Evolutionary conservation across 352 stramenopile species (phyloP).

Genomic region (Pythium aristosporum): DNA sequence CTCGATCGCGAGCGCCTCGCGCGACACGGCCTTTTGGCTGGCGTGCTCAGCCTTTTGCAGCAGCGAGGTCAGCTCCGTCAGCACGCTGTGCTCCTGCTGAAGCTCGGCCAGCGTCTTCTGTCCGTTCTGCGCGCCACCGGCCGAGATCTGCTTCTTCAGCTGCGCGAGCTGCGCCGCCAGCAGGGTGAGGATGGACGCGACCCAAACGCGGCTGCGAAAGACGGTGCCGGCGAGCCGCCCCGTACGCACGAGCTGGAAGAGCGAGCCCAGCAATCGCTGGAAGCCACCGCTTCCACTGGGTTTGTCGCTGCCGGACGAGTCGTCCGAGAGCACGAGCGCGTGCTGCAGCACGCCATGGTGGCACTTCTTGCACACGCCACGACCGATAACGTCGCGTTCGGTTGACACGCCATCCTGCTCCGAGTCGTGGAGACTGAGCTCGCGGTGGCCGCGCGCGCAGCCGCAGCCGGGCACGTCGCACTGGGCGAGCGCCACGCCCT

Average conservation of each 20-base stretch:
- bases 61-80: slow-evolving; percentile 49
- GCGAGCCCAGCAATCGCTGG: slow-evolving; percentile 52
- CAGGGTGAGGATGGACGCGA: slow-evolving; percentile 45
- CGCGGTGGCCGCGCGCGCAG: slow-evolving; percentile 40
- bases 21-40: slow-evolving; percentile 39
- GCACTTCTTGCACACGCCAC: slow-evolving; percentile 54
- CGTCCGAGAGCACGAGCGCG: slow-evolving; percentile 42
- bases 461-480: slow-evolving; percentile 69
- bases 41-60: slow-evolving; percentile 48
- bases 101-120: slow-evolving; percentile 55
- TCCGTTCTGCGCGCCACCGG: slow-evolving; percentile 63
- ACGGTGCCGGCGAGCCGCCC: slow-evolving; percentile 51
- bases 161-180: slow-evolving; percentile 46
- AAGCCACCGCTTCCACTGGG: slow-evolving; percentile 42
- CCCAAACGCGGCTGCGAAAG: slow-evolving; percentile 67
- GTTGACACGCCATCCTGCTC: slow-evolving; percentile 26
- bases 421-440: slow-evolving; percentile 25
- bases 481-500: slow-evolving; percentile 41
- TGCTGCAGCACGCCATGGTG: slow-evolving; percentile 75
- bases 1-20: slow-evolving; percentile 61
- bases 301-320: slow-evolving; percentile 25
- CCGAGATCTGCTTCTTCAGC: slow-evolving; percentile 50
- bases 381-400: slow-evolving; percentile 33
- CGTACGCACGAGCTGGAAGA: slow-evolving; percentile 61
- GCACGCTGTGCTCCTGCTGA: slow-evolving; percentile 53